Evolutionary conservation across 352 stramenopile species (phyloP).

Genomic region (Globisporangium barbulae): DNA sequence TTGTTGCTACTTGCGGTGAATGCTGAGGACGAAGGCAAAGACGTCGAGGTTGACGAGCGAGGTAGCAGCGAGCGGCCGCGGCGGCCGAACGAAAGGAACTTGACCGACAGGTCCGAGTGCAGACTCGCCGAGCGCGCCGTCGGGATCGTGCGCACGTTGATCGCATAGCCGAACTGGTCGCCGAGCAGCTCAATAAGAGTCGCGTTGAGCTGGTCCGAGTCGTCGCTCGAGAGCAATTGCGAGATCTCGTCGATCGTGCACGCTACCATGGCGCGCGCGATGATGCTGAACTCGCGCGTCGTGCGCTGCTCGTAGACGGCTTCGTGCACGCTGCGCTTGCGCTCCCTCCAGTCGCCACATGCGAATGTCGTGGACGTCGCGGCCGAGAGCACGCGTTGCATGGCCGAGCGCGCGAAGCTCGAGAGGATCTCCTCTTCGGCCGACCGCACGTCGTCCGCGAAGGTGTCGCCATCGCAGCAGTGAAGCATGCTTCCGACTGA

Average conservation of each 20-base stretch:
- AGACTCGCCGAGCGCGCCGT: not conserved
- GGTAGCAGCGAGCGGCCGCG: conserved; percentile 9
- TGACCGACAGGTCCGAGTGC: conserved; percentile 22
- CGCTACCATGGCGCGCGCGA: conserved; percentile 19
- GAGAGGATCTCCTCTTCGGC: conserved; percentile 13
- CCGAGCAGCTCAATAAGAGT: conserved; percentile 27
- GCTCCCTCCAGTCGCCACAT: conserved; percentile 9
- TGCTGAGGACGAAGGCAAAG: not conserved
- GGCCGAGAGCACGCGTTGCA: conserved; percentile 14
- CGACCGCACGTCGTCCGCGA: not conserved
- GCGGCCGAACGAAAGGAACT: conserved; percentile 24
- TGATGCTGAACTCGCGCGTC: conserved; percentile 14
- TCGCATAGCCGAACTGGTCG: conserved; percentile 22
- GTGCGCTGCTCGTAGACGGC: conserved; percentile 13
- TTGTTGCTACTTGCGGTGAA: not conserved
- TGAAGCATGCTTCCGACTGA: not conserved
- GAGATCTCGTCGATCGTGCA: conserved; percentile 26
- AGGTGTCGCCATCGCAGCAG: not conserved
- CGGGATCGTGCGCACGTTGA: conserved; percentile 23
- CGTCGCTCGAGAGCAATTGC: conserved; percentile 19
- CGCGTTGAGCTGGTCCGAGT: conserved; percentile 29
- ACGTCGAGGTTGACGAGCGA: not conserved
- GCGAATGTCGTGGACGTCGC: conserved; percentile 9
- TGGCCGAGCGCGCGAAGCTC: conserved; percentile 11
- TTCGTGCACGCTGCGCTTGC: conserved; percentile 1